These are phyloP conservation scores for Starmerella sp. DNA, from an alignment of 805 yeast species.

Conservation along the genomic window DNA sequence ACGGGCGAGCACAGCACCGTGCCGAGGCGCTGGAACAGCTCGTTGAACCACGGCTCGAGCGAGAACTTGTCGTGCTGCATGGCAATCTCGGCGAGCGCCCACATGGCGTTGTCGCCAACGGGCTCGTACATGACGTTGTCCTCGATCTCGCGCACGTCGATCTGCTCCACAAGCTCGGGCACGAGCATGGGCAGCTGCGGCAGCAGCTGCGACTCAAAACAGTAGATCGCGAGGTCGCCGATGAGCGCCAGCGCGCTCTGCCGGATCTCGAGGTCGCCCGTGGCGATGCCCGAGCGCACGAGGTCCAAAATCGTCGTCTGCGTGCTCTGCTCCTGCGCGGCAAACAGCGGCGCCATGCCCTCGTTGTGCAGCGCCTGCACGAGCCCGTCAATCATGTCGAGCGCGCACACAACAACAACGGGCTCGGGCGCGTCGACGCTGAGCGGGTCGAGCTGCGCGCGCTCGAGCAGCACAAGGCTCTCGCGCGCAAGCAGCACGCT, in stretches of 20 bases:
- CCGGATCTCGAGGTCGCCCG: conserved; percentile 70
- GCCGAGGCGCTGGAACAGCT: conserved; percentile 45
- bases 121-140: conserved; percentile 45
- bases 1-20: conserved; percentile 51
- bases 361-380: conserved; percentile 58
- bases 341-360: conserved; percentile 17
- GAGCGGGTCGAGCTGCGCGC: conserved; percentile 50
- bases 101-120: conserved; percentile 77
- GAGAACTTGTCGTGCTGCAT: conserved; percentile 36
- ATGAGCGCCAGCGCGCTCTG: conserved; percentile 82
- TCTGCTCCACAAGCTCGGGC: conserved; percentile 45
- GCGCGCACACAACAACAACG: conserved; percentile 77
- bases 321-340: conserved; percentile 16
- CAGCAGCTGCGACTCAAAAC: conserved; percentile 32
- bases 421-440: conserved; percentile 58
- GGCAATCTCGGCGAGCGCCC: conserved; percentile 86
- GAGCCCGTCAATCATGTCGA: conserved; percentile 85
- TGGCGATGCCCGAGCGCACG: conserved; percentile 39
- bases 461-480: conserved; percentile 56
- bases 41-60: conserved; percentile 42
- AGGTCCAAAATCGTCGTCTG: conserved; percentile 50
- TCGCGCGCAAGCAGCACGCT: conserved; percentile 57
- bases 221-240: conserved; percentile 74
- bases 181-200: conserved; percentile 29
- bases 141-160: conserved; percentile 33